Percentiles rank a stretch among this genome's conserved stretches.
phyloP scores from a whole-genome alignment of 805 yeast species.

The Wickerhamiella occidentalis region DNA sequence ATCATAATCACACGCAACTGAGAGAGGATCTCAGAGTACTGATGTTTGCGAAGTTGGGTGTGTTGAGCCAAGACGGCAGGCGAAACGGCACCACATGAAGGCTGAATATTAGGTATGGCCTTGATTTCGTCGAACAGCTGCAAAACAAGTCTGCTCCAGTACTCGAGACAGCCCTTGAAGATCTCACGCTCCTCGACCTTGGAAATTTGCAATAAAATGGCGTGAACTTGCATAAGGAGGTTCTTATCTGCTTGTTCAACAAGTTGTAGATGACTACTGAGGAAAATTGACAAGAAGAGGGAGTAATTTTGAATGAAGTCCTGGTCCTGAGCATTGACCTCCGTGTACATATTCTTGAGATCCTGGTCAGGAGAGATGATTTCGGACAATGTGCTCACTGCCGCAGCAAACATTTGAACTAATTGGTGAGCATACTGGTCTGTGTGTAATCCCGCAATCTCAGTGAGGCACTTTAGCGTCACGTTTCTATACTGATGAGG shows the following conservation, averaged over 20 bases:
- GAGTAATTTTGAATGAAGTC: constrained; percentile 92
- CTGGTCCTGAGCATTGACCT: constrained; percentile 74
- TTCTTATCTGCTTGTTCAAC: constrained; percentile 39
- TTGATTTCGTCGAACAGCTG: constrained; percentile 79
- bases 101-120: constrained; percentile 46
- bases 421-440: constrained; percentile 45
- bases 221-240: constrained; percentile 58
- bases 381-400: constrained; percentile 55
- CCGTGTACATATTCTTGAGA: constrained; percentile 55
- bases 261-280: constrained; percentile 60
- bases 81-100: constrained; percentile 66
- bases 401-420: constrained; percentile 52
- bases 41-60: constrained; percentile 69
- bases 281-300: constrained; percentile 76
- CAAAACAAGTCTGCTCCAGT: constrained; percentile 81
- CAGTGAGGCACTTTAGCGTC: constrained; percentile 85
- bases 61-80: constrained; percentile 65
- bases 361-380: constrained; percentile 67
- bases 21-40: constrained; percentile 65
- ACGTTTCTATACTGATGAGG: constrained; percentile 72
- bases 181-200: constrained; percentile 90
- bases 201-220: constrained; percentile 71
- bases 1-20: constrained; percentile 84
- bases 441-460: constrained; percentile 59
- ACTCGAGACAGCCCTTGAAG: constrained; percentile 89